These are phyloP conservation scores for Striga asiatica DNA, from an alignment of 257 asterid genomes.

Conservation along the genomic window DNA sequence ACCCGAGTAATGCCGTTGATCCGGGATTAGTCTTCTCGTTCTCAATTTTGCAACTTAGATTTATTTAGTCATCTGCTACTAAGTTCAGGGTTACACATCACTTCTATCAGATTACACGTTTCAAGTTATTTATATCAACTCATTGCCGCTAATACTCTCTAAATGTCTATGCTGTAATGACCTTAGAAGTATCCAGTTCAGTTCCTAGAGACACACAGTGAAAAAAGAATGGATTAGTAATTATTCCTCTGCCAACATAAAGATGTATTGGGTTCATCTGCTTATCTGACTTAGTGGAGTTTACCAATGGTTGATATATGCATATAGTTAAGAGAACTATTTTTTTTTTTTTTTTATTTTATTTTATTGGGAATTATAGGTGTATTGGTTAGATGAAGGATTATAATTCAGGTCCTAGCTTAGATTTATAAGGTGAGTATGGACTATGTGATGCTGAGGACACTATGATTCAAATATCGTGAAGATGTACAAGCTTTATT, in stretches of 20 bases:
- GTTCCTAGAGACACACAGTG: neutral
- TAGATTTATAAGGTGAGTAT: neutral
- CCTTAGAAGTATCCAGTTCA: neutral
- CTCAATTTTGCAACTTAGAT: conserved; percentile 9
- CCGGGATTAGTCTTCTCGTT: conserved; percentile 85
- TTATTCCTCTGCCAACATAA: neutral
- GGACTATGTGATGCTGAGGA: neutral
- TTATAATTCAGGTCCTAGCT: neutral
- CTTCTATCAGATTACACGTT: neutral
- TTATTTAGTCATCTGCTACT: conserved; percentile 5
- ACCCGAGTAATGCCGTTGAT: conserved; percentile 57
- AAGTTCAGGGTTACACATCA: conserved; percentile 39
- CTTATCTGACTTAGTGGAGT: neutral
- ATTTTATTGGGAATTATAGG: neutral
- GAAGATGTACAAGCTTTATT: neutral
- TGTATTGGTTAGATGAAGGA: no score
- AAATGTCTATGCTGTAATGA: neutral
- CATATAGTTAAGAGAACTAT: neutral
- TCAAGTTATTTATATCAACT: neutral
- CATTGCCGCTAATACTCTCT: neutral
- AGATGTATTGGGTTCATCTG: neutral
- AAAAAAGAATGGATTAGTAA: no score
- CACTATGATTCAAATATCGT: neutral
- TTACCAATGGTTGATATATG: neutral
- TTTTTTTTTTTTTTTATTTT: neutral